Evolutionary conservation across 1,284 basidiomycete species (phyloP).

Genomic region (Austroboletus niveus): DNA sequence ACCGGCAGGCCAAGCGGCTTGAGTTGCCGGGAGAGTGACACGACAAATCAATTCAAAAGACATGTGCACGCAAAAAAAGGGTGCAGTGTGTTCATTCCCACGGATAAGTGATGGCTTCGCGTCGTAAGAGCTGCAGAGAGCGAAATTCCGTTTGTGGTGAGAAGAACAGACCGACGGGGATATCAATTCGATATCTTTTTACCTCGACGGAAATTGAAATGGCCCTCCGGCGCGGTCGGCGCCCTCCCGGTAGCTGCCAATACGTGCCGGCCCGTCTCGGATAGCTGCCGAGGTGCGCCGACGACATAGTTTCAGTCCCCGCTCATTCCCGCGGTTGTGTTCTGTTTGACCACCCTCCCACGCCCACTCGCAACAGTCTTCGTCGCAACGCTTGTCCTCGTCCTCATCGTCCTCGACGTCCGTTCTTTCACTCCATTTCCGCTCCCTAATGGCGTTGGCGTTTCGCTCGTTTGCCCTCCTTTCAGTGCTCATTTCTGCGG

Average conservation of each 20-base stretch:
- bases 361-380: not conserved
- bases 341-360: slow-evolving; percentile 1
- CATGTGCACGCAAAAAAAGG: not conserved
- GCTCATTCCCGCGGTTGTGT: not conserved
- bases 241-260: not conserved
- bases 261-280: not conserved
- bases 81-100: not conserved
- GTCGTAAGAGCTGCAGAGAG: not conserved
- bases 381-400: not conserved
- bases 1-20: not conserved
- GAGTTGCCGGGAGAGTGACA: slow-evolving; percentile 1
- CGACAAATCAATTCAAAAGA: not conserved
- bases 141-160: not conserved
- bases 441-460: slow-evolving; percentile 25
- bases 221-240: too few relatives aligned
- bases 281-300: not conserved
- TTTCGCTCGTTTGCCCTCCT: slow-evolving; percentile 27
- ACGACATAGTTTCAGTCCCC: not conserved
- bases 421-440: slow-evolving; percentile 19
- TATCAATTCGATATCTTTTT: too few relatives aligned
- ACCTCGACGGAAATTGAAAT: slow-evolving; percentile 8
- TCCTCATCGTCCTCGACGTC: slow-evolving; percentile 6
- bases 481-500: slow-evolving; percentile 16
- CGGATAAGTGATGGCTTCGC: not conserved
- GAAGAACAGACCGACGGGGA: slow-evolving; percentile 1